Conservation (phyloP, 2,329 filamentous ascomycete species). For the Coniochaeta hoffmannii region DNA sequence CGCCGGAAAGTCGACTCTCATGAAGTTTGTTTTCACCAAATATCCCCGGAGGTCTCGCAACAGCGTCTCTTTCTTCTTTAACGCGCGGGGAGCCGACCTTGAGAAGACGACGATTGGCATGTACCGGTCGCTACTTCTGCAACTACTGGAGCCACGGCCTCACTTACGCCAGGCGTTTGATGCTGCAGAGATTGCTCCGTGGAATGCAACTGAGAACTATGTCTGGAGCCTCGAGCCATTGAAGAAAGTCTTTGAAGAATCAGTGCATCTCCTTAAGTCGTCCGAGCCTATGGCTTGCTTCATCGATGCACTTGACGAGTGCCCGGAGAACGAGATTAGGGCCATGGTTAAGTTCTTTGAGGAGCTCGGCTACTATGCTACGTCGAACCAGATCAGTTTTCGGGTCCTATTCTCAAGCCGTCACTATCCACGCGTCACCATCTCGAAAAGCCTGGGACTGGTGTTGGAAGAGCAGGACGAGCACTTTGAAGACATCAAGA, state of each 20-base stretch:
- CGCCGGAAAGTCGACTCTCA: neutral
- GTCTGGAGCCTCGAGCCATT: conserved; percentile 7
- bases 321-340: conserved; percentile 30
- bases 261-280: conserved; percentile 7
- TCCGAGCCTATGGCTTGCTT: conserved; percentile 14
- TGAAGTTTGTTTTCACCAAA: neutral
- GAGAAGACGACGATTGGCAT: conserved; percentile 37
- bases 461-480: conserved; percentile 26
- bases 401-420: conserved; percentile 37
- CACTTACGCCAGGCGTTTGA: conserved; percentile 18
- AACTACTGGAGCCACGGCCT: conserved; percentile 28
- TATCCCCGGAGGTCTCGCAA: neutral
- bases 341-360: conserved; percentile 37
- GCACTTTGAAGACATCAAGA: conserved; percentile 26
- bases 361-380: conserved; percentile 21
- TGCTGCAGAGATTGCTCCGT: neutral
- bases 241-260: conserved; percentile 9
- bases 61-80: conserved; percentile 37
- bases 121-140: conserved; percentile 38
- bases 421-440: conserved; percentile 35
- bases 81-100: conserved; percentile 31
- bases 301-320: conserved; percentile 42
- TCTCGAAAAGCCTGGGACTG: conserved; percentile 19
- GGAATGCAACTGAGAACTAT: neutral
- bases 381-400: conserved; percentile 12